These are phyloP conservation scores for Salix koriyanagi DNA, from an alignment of 345 rosid genomes.

Conservation along the genomic window DNA sequence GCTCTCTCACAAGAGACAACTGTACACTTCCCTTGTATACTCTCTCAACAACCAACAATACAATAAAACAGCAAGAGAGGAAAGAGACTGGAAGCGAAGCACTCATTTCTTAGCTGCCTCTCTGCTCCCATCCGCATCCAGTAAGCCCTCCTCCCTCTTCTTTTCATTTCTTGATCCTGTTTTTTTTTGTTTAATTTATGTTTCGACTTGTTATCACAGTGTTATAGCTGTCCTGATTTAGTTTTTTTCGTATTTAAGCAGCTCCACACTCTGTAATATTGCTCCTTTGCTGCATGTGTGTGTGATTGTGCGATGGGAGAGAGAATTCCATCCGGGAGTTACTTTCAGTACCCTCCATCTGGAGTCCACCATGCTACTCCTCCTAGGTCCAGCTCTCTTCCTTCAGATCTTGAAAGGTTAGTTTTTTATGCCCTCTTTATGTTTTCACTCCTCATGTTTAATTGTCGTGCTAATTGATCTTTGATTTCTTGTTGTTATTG, in stretches of 20 bases:
- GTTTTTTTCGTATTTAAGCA: neutral
- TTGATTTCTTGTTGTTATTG: neutral
- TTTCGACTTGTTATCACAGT: neutral
- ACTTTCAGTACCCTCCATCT: conserved; percentile 77
- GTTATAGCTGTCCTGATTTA: neutral
- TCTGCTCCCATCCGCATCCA: conserved; percentile 12
- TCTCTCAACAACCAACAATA: no score
- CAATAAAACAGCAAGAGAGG: neutral
- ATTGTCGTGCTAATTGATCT: neutral
- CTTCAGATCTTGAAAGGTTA: conserved; percentile 77
- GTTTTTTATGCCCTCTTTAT: neutral
- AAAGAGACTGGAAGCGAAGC: neutral
- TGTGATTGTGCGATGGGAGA: conserved; percentile 60
- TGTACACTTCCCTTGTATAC: no score
- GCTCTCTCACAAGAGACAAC: no score
- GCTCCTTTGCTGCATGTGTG: neutral
- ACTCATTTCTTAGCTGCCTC: neutral
- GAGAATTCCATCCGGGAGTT: conserved; percentile 80
- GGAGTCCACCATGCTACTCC: conserved; percentile 76
- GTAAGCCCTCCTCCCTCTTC: conserved; percentile 1
- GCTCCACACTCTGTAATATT: neutral
- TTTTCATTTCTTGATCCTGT: conserved; percentile 8
- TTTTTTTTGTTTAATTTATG: conserved; percentile 7
- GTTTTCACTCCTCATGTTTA: conserved; percentile 6
- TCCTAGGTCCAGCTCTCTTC: conserved; percentile 60